phyloP scores from a whole-genome alignment of 345 rosid species.

The Citrus hindsii region DNA sequence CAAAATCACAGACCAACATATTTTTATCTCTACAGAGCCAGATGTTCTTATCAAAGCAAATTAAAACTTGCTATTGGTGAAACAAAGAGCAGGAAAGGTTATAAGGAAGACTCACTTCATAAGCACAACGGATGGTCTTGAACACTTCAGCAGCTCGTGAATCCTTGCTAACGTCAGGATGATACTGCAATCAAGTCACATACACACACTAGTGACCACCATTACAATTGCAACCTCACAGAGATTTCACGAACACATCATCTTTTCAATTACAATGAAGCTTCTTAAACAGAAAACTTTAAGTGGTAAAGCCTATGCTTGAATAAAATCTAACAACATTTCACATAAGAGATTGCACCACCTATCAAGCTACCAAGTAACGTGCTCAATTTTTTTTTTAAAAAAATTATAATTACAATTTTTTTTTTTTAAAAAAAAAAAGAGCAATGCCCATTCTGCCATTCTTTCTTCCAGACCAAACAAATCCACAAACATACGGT shows the following conservation, averaged over 20 bases:
- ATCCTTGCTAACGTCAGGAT: conserved; percentile 88
- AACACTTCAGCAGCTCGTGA: conserved; percentile 61
- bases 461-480: conserved; percentile 14
- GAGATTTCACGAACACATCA: not conserved
- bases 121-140: conserved; percentile 70
- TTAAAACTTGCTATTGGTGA: conserved; percentile 1
- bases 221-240: not conserved
- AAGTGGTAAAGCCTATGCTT: not conserved
- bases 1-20: not conserved
- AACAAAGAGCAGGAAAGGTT: conserved; percentile 5
- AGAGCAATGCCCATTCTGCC: not conserved
- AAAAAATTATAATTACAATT: not conserved
- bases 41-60: not conserved
- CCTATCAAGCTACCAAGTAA: not conserved
- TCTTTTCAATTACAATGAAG: not conserved
- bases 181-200: conserved; percentile 49
- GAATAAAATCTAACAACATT: not conserved
- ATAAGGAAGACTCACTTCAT: conserved; percentile 54
- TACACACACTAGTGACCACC: conserved; percentile 5
- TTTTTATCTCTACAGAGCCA: not conserved
- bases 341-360: too few species aligned
- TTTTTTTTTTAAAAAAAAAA: not conserved
- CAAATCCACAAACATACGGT: not conserved
- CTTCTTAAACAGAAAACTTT: not conserved
- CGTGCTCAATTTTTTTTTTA: not conserved